These are phyloP conservation scores for Debaryomyces nepalensis DNA, from an alignment of 1,139 yeast genomes.

Conservation along the genomic window DNA sequence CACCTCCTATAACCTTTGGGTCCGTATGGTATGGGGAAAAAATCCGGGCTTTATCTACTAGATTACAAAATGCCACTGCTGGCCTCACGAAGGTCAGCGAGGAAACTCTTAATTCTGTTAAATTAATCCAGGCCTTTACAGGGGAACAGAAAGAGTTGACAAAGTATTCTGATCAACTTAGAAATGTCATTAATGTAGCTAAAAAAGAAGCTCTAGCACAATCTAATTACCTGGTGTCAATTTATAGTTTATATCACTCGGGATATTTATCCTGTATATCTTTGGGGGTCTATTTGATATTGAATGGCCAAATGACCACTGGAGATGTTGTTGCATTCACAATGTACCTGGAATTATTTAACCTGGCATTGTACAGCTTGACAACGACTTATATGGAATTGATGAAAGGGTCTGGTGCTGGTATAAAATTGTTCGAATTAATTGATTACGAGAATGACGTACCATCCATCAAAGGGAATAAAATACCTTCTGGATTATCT, in stretches of 20 bases:
- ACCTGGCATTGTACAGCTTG: slow-evolving; percentile 53
- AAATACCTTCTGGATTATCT: slow-evolving; percentile 42
- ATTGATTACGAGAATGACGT: slow-evolving; percentile 51
- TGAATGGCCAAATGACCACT: slow-evolving; percentile 48
- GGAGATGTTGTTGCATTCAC: slow-evolving; percentile 55
- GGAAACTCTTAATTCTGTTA: slow-evolving; percentile 50
- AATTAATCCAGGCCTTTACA: slow-evolving; percentile 51
- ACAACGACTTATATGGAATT: slow-evolving; percentile 58
- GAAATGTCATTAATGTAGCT: slow-evolving; percentile 49
- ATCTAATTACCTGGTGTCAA: slow-evolving; percentile 51
- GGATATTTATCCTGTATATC: slow-evolving; percentile 53
- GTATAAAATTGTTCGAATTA: slow-evolving; percentile 51
- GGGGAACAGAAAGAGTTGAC: slow-evolving; percentile 49
- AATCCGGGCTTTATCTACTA: slow-evolving; percentile 47
- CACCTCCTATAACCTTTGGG: slow-evolving; percentile 59
- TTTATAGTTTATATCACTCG: slow-evolving; percentile 49
- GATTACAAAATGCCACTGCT: slow-evolving; percentile 52
- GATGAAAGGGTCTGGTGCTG: slow-evolving; percentile 62
- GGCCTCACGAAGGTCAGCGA: slow-evolving; percentile 52
- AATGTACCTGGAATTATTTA: slow-evolving; percentile 55
- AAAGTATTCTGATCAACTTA: slow-evolving; percentile 44
- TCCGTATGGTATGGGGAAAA: slow-evolving; percentile 55
- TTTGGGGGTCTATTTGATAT: slow-evolving; percentile 48
- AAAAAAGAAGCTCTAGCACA: slow-evolving; percentile 53
- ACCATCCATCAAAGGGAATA: slow-evolving; percentile 46